Conservation (phyloP, 305 asterid genomes). For the Euphrasia arctica region DNA sequence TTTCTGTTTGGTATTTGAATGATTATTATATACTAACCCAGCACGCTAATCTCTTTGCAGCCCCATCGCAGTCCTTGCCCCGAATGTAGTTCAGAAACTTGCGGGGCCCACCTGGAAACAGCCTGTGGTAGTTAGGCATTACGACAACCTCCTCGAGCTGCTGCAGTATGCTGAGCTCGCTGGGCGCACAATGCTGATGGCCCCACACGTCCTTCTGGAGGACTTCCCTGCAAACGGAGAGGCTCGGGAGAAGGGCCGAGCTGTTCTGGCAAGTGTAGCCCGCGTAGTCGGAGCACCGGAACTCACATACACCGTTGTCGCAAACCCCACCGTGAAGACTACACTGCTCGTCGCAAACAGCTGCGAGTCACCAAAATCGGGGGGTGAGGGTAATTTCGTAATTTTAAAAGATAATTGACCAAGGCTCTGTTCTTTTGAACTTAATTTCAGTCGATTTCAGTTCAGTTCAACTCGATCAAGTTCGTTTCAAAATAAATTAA, state of each 20-base stretch:
- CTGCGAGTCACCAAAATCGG: too few species aligned
- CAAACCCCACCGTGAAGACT: slow-evolving; percentile 99
- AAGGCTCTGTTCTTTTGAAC: too few species aligned
- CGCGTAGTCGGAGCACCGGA: slow-evolving; percentile 97
- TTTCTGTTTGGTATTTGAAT: too few species aligned
- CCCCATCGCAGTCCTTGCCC: slow-evolving; percentile 93
- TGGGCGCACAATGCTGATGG: slow-evolving; percentile 97
- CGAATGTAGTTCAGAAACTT: slow-evolving; percentile 81
- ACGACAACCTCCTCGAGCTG: slow-evolving; percentile 98
- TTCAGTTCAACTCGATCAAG: too few species aligned
- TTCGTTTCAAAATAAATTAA: too few species aligned
- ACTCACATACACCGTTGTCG: slow-evolving; percentile 93
- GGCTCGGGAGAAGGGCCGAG: slow-evolving; percentile 76
- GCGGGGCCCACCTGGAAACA: slow-evolving; percentile 95
- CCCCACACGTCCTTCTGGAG: slow-evolving; percentile 60
- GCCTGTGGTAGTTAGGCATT: slow-evolving; percentile 96
- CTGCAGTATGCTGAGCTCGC: slow-evolving; percentile 80
- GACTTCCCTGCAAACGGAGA: slow-evolving; percentile 84
- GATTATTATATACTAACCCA: slow-evolving; percentile 59
- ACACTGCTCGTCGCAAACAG: slow-evolving; percentile 92
- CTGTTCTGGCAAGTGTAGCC: slow-evolving; percentile 99
- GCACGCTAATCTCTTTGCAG: slow-evolving; percentile 95
- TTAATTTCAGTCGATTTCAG: too few species aligned
- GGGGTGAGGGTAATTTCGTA: background rate
- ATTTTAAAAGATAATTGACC: background rate